A percentile compares a stretch with the other conserved stretches of the same genome.
Conservation (phyloP, 192 early-diverging fungal species). For the Gryganskiella cystojenkinii region DNA sequence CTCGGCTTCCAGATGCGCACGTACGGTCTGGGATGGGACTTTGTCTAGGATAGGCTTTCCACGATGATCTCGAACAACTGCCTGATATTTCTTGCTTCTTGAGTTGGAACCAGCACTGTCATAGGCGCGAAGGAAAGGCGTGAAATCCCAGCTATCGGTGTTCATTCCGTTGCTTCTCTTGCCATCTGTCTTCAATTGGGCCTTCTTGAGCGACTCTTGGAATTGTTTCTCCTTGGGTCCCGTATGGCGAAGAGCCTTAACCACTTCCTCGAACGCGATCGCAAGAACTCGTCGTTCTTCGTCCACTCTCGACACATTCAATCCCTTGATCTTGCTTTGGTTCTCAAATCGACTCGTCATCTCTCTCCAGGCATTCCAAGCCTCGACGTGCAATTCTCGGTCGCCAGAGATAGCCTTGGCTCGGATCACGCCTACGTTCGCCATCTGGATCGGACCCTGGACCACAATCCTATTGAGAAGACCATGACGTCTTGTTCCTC, state of each 20-base stretch:
- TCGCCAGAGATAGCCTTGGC: conserved; percentile 24
- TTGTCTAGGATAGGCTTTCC: background rate
- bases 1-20: background rate
- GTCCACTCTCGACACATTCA: background rate
- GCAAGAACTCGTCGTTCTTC: conserved; percentile 18
- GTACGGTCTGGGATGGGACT: background rate
- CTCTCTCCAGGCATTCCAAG: conserved; percentile 23
- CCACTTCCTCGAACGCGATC: conserved; percentile 36
- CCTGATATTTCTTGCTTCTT: background rate
- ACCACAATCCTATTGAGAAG: conserved; percentile 19
- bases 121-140: background rate
- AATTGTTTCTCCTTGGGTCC: background rate
- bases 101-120: background rate
- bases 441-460: conserved; percentile 37
- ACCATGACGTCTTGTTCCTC: too few species aligned
- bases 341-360: conserved; percentile 17
- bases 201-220: background rate
- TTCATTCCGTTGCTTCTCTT: background rate
- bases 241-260: conserved; percentile 13
- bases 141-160: too few species aligned
- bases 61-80: background rate
- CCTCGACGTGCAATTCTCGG: conserved; percentile 4
- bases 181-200: too few species aligned
- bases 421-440: conserved; percentile 38
- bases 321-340: background rate